Conservation (phyloP, 2,329 filamentous ascomycete species). For the Xylariaceae sp. region DNA sequence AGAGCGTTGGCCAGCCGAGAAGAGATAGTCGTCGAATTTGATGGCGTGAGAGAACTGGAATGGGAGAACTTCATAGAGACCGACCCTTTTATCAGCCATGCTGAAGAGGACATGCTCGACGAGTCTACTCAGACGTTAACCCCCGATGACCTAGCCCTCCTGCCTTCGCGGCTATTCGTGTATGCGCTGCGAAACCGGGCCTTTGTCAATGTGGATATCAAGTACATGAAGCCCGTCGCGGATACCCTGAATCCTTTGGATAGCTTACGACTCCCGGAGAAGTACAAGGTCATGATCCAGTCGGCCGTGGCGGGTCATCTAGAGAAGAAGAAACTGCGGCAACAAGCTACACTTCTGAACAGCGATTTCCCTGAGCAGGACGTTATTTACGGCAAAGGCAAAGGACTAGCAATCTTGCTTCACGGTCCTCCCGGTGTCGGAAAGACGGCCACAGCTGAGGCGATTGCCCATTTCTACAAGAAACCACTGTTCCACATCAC, state of each 20-base stretch:
- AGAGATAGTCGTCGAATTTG: slow-evolving; percentile 18
- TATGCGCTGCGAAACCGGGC: slow-evolving; percentile 18
- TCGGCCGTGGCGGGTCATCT: slow-evolving; percentile 20
- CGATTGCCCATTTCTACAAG: slow-evolving; percentile 17
- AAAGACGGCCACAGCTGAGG: slow-evolving; percentile 21
- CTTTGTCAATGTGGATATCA: slow-evolving; percentile 19
- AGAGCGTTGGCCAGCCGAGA: slow-evolving; percentile 6
- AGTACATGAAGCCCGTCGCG: slow-evolving; percentile 10
- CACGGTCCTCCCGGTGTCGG: slow-evolving; percentile 20
- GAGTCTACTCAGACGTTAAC: slow-evolving; percentile 10
- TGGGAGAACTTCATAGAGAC: slow-evolving; percentile 14
- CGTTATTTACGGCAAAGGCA: slow-evolving; percentile 18
- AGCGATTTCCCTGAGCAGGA: slow-evolving; percentile 19
- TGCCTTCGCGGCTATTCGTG: slow-evolving; percentile 18
- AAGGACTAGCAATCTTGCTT: slow-evolving; percentile 17
- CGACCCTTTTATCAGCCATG: slow-evolving; percentile 13
- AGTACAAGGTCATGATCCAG: slow-evolving; percentile 20
- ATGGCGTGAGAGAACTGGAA: slow-evolving; percentile 16
- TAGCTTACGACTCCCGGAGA: slow-evolving; percentile 18
- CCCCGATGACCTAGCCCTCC: slow-evolving; percentile 15
- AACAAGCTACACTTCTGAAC: slow-evolving; percentile 17
- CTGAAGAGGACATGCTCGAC: slow-evolving; percentile 5
- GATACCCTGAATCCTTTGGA: slow-evolving; percentile 18
- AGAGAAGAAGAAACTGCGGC: slow-evolving; percentile 21
- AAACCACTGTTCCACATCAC: slow-evolving; percentile 21